A percentile compares a stretch with the other conserved stretches of the same genome.
Evolutionary conservation across 805 yeast genomes (phyloP).

Genomic region (Sugiyamaella boreocaroliniensis): DNA sequence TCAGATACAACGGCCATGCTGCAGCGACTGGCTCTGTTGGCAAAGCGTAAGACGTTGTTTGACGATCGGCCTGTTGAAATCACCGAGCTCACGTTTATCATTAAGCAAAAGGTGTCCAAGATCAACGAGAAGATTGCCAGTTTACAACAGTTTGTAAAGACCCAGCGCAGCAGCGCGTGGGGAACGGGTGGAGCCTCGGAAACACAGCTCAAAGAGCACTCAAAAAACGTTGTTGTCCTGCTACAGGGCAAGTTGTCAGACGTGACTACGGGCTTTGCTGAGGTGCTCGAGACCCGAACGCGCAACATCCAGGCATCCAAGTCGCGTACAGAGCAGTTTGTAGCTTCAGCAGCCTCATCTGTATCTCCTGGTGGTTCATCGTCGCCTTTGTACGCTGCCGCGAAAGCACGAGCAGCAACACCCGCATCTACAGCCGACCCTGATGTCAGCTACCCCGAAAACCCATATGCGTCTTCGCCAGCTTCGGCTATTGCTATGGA

Average conservation of each 20-base stretch:
- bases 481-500: background rate
- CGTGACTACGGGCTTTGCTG: slow-evolving; percentile 85
- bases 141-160: slow-evolving; percentile 48
- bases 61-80: slow-evolving; percentile 94
- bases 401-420: slow-evolving; percentile 11
- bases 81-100: slow-evolving; percentile 79
- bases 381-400: slow-evolving; percentile 31
- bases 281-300: slow-evolving; percentile 83
- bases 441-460: slow-evolving; percentile 12
- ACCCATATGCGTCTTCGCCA: slow-evolving; percentile 21
- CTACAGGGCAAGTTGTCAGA: slow-evolving; percentile 86
- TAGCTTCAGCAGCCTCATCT: slow-evolving; percentile 40
- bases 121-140: slow-evolving; percentile 65
- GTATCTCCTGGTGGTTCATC: slow-evolving; percentile 19
- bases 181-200: slow-evolving; percentile 29
- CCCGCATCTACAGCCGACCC: slow-evolving; percentile 4
- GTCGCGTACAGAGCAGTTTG: slow-evolving; percentile 75
- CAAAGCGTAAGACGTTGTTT: slow-evolving; percentile 83
- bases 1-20: slow-evolving; percentile 76
- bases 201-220: slow-evolving; percentile 64
- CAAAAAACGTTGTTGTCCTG: slow-evolving; percentile 79
- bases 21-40: slow-evolving; percentile 72
- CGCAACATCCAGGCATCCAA: slow-evolving; percentile 73
- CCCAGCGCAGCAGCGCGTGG: slow-evolving; percentile 26
- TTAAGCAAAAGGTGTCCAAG: slow-evolving; percentile 74